A percentile compares a stretch with the other conserved stretches of the same genome.
Evolutionary conservation across 202 grass and related monocot species (phyloP).

Genomic region (Hordeum pubiflorum): DNA sequence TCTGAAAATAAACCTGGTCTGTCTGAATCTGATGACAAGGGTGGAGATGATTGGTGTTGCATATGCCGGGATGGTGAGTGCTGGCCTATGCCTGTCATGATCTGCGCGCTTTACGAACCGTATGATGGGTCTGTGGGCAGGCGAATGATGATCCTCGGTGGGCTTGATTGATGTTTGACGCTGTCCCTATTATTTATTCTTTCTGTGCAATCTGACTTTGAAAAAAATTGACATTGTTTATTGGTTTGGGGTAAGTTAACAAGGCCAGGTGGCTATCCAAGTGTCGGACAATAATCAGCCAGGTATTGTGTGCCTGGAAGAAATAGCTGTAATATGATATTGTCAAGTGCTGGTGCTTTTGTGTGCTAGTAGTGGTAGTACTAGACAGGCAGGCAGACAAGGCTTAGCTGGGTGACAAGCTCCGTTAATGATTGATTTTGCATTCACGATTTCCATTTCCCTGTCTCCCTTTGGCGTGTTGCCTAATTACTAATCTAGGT

Average conservation of each 20-base stretch:
- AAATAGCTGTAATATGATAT: slow-evolving; percentile 38
- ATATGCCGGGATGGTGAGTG: slow-evolving; percentile 43
- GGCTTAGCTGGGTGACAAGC: slow-evolving; percentile 22
- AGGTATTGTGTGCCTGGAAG: slow-evolving; percentile 41
- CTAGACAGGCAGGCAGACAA: slow-evolving; percentile 21
- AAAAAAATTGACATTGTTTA: slow-evolving; percentile 52
- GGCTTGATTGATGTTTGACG: slow-evolving; percentile 41
- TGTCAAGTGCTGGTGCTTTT: slow-evolving; percentile 35
- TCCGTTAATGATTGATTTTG: slow-evolving; percentile 38
- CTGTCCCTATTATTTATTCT: slow-evolving; percentile 60
- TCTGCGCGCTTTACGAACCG: slow-evolving; percentile 35
- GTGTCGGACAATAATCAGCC: slow-evolving; percentile 36
- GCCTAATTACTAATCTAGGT: background rate
- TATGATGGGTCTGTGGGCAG: slow-evolving; percentile 18
- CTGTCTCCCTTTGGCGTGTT: background rate
- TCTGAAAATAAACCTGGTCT: background rate
- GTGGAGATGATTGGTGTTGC: slow-evolving; percentile 51
- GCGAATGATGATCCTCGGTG: slow-evolving; percentile 32
- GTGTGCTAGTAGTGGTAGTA: slow-evolving; percentile 21
- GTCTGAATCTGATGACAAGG: slow-evolving; percentile 30
- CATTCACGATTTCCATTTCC: background rate
- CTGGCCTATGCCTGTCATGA: slow-evolving; percentile 46
- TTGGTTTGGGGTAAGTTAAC: slow-evolving; percentile 59
- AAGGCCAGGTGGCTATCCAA: slow-evolving; percentile 42
- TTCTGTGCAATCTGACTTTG: slow-evolving; percentile 43